Evolutionary conservation across 495 filamentous ascomycete genomes (phyloP).

Genomic region (Xylaria scruposa): DNA sequence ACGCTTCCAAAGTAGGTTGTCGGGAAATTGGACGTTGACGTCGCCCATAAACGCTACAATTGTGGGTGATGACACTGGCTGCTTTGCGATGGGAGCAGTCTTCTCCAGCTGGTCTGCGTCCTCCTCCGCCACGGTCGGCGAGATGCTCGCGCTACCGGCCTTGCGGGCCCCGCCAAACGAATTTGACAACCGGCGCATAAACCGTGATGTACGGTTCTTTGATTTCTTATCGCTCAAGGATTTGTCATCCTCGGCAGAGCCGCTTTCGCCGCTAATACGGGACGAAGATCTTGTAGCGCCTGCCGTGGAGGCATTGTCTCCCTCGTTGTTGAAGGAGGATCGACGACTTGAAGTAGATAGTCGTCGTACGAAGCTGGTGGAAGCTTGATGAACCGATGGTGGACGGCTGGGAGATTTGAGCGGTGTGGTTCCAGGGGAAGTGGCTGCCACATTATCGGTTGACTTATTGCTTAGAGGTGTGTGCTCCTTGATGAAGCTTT

Average conservation of each 20-base stretch:
- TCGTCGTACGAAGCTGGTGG: conserved; percentile 43
- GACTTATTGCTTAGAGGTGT: conserved; percentile 50
- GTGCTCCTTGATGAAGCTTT: conserved; percentile 60
- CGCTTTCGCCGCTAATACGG: conserved; percentile 38
- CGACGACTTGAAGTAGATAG: conserved; percentile 54
- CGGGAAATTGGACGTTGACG: conserved; percentile 92
- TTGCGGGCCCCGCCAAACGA: conserved; percentile 63
- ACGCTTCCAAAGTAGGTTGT: conserved; percentile 91
- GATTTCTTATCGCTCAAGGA: conserved; percentile 62
- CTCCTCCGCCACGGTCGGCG: conserved; percentile 69
- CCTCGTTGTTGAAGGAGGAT: conserved; percentile 47
- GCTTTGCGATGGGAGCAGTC: conserved; percentile 44
- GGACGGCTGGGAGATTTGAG: conserved; percentile 53
- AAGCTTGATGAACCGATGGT: conserved; percentile 45
- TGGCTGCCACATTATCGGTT: conserved; percentile 46
- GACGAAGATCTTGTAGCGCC: conserved; percentile 39
- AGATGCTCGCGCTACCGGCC: conserved; percentile 60
- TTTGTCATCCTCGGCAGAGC: conserved; percentile 43
- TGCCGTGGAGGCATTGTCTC: conserved; percentile 31
- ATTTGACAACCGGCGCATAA: conserved; percentile 82
- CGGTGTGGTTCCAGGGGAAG: conserved; percentile 34
- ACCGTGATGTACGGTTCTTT: conserved; percentile 69
- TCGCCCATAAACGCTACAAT: conserved; percentile 76
- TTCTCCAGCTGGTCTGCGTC: conserved; percentile 53
- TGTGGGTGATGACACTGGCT: conserved; percentile 45